Evolutionary conservation across 257 asterid genomes (phyloP), one percentile per base, ranked within the genome.

Genomic region (Solanum gracilifrons): DNA sequence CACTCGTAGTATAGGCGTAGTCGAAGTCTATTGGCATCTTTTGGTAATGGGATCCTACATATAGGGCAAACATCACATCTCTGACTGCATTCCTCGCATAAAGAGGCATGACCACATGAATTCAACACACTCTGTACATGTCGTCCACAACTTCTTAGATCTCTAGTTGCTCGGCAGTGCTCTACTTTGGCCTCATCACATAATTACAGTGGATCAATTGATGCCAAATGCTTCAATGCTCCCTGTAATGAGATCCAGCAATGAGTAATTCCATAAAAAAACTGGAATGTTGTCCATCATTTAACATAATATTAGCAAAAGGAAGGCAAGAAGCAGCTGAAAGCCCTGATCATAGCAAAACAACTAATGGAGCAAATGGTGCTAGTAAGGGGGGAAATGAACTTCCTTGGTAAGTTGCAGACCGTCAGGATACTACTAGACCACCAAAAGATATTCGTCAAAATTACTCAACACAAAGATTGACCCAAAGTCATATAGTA

Each of bases 101-200:
- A 90, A 84, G 99, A 95, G 85, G 99, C 98, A 91, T 97, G 99
- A 32, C 94, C 93, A 79, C 99, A 97, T 32, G 98, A 90, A 69
- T 86, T 88, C 82, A 95, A 92, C 88, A 94, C 92, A 91, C 97
- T 93, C 66, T 92, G 96, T 25, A 97, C 98, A 77, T 85, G 87
- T 82, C 98, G 95, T 33, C 99, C 97, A 64, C 99, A 97, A 90
- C 98, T 93, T 87, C 98, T 93, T 92, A 96, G 91, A 92, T 97
- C 99, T 91, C 99, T 97, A 79, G 98, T 92, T 23, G 99, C 99
- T 87, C 99, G 91, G 88, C 99, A 97, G 75, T 90, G 93, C 93
- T 97, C 99, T 58, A 96, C 91, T 94, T 97, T 97, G 86, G 99
- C 99, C 90, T 96, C 99, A 87, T 92, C 92, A 88, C 98, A 95